These are phyloP conservation scores for Colletotrichum sp. DNA, from an alignment of 2,329 filamentous ascomycete species.

Conservation along the genomic window DNA sequence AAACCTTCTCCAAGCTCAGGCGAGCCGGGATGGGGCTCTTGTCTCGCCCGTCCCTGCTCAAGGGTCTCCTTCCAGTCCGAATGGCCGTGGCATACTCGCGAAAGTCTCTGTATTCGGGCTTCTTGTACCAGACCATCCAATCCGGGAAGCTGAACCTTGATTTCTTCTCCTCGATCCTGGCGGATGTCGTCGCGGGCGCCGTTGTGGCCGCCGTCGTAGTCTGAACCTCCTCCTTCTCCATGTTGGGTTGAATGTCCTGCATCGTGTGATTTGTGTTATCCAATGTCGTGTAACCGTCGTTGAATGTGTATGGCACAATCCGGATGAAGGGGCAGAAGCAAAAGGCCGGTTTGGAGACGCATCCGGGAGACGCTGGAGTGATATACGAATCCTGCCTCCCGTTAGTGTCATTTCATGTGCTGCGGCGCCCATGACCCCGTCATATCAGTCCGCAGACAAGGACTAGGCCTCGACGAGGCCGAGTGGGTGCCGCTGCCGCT, in stretches of 20 bases:
- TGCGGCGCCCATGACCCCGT: not conserved
- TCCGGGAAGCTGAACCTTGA: constrained; percentile 24
- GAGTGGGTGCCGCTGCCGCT: not conserved
- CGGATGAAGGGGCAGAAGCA: not conserved
- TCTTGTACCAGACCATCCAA: constrained; percentile 54
- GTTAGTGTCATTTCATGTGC: not conserved
- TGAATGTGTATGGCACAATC: not conserved
- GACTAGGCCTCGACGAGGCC: not conserved
- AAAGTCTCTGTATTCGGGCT: constrained; percentile 53
- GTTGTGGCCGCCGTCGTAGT: not conserved
- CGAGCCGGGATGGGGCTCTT: constrained; percentile 42
- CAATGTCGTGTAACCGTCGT: not conserved
- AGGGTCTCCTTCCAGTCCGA: constrained; percentile 35
- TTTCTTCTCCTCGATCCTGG: not conserved
- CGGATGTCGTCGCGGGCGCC: not conserved
- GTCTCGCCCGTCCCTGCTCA: constrained; percentile 40
- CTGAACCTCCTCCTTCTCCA: not conserved
- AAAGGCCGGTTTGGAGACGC: not conserved
- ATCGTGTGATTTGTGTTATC: not conserved
- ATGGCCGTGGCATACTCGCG: constrained; percentile 46
- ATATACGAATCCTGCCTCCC: not conserved
- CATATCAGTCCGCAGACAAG: not conserved
- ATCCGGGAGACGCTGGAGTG: not conserved
- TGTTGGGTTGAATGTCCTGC: not conserved
- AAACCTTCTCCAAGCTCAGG: constrained; percentile 48